Base-by-base conservation (phyloP, 108 stramenopile genomes). In the Mayamaea pseudoterrestris region DNA sequence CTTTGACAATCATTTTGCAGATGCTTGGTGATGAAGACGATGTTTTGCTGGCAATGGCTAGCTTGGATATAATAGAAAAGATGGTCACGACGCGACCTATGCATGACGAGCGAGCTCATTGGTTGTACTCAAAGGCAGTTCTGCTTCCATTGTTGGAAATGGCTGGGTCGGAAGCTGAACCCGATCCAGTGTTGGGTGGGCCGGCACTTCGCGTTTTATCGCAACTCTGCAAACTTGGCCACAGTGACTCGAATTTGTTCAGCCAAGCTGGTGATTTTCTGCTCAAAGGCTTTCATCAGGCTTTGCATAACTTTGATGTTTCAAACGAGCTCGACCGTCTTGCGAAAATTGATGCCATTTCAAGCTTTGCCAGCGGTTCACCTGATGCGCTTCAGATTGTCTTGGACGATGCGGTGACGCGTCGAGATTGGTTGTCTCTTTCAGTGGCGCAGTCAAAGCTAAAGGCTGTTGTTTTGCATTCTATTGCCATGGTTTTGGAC, bases 171-270 rank as follows among this genome's bases (percentile, higher is more conserved):
- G 45, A 27, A 27, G 23, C 24, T 11, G 42, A 41, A 27, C 55
- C 63, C 22, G 63, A 65, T 37, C 49, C 63, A 20, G 4, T 65
- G 12, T 46, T 54, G 39, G 57, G 63, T 3, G 63, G 63, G 25
- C 41, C 63, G 3, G 63, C 63, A 4, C 27, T 65, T 11, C 48
- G 57, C 9, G 40, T 58, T n/a, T 30, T 63, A 22, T 46, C 55
- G 24, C 5, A 26, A 0, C 7, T 63, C 0, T 55, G 47, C 27
- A 20, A 42, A 24, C 37, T 63, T 21, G 25, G 27, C 5, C 53
- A 54, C 3, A 12, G 22, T 21, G 53, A 47, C 18, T 1, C n/a
- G 4, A 21, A 5, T 5, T 14, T 26, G 4, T 47, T 35, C 20
- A 21, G 20, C 22, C 8, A 41, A 5, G 44, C 17, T 45, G 44